These are phyloP conservation scores for Tolypocladium album DNA, from an alignment of 2,329 filamentous ascomycete species.

Conservation along the genomic window DNA sequence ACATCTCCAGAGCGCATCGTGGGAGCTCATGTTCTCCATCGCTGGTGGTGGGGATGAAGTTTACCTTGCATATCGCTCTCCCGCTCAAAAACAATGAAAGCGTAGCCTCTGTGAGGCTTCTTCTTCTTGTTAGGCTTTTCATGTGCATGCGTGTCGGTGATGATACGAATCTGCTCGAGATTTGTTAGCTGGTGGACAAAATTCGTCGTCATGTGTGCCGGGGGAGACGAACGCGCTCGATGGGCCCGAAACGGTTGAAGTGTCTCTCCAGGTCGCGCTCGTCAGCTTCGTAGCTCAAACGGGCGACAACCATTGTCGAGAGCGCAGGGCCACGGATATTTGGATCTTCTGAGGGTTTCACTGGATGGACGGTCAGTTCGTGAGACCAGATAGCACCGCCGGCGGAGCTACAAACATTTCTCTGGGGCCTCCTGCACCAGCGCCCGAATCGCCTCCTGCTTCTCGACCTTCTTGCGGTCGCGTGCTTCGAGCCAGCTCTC, in stretches of 20 bases:
- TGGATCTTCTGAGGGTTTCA: slow-evolving; percentile 72
- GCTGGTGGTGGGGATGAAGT: slow-evolving; percentile 21
- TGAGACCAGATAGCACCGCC: not conserved
- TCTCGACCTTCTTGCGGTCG: slow-evolving; percentile 75
- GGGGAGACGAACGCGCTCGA: slow-evolving; percentile 62
- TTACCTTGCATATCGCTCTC: slow-evolving; percentile 99
- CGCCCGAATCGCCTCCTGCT: slow-evolving; percentile 56
- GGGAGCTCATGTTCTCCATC: slow-evolving; percentile 3
- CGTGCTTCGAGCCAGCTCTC: slow-evolving; percentile 89
- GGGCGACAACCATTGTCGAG: slow-evolving; percentile 86
- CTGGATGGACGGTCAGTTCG: slow-evolving; percentile 28
- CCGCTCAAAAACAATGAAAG: slow-evolving; percentile 92
- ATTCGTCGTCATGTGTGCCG: not conserved
- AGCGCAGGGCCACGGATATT: slow-evolving; percentile 90
- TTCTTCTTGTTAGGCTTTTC: slow-evolving; percentile 66
- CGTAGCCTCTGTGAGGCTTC: slow-evolving; percentile 80
- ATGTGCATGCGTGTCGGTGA: slow-evolving; percentile 62
- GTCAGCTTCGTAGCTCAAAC: slow-evolving; percentile 80
- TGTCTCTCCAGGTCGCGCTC: slow-evolving; percentile 87
- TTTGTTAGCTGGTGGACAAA: not conserved
- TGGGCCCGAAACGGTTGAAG: slow-evolving; percentile 86
- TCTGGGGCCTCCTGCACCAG: slow-evolving; percentile 53
- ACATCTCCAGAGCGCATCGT: slow-evolving; percentile 20
- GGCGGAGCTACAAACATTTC: slow-evolving; percentile 36
- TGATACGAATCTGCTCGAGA: slow-evolving; percentile 64